Evolutionary conservation across 345 rosid species (phyloP).

Genomic region (Ailanthus altissimus): DNA sequence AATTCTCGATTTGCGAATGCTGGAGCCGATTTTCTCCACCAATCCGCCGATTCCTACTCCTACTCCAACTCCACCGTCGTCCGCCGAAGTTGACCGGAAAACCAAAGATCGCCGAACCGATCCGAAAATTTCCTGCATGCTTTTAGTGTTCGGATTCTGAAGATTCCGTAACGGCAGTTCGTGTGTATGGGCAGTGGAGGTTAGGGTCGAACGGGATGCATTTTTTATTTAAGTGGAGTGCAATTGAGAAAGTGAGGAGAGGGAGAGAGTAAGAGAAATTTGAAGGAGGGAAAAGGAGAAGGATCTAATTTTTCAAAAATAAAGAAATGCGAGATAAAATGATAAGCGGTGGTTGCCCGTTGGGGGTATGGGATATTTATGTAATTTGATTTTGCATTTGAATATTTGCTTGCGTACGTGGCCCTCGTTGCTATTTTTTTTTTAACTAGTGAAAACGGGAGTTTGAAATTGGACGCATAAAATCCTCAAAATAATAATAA

Average conservation of each 20-base stretch:
- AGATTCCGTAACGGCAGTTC: not conserved
- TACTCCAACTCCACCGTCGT: conserved; percentile 40
- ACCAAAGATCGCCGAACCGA: conserved; percentile 84
- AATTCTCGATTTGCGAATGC: conserved; percentile 69
- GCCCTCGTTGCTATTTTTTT: not conserved
- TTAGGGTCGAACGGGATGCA: conserved; percentile 30
- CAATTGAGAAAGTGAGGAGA: not conserved
- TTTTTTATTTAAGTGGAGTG: not conserved
- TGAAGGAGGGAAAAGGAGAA: conserved; percentile 42
- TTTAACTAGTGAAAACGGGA: not conserved
- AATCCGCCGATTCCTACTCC: conserved; percentile 48
- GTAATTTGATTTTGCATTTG: conserved; percentile 1
- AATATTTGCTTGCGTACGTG: not conserved
- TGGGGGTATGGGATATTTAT: not conserved
- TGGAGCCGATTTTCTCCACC: conserved; percentile 70
- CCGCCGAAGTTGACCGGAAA: conserved; percentile 55
- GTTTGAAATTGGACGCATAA: not conserved
- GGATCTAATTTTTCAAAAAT: conserved; percentile 32
- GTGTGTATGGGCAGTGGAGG: not conserved
- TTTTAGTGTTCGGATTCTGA: not conserved
- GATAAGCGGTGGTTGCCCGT: conserved; percentile 8
- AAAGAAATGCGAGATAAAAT: conserved; percentile 24
- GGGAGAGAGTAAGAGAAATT: conserved; percentile 27
- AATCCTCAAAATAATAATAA: too few species aligned
- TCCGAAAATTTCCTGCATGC: conserved; percentile 81